phyloP scores from a whole-genome alignment of 305 asterid species.

The Fraxinus velutina region DNA sequence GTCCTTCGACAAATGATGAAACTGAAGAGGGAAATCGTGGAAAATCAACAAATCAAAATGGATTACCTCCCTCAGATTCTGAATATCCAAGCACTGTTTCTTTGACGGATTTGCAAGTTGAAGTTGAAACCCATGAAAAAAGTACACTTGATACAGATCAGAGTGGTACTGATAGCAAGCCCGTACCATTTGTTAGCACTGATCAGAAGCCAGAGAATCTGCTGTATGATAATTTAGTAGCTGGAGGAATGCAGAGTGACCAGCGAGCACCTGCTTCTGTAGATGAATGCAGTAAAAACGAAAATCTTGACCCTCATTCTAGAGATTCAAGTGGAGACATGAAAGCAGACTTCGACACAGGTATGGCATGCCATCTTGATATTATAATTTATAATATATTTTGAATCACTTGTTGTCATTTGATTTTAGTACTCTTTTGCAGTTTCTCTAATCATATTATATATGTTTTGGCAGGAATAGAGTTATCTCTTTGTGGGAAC shows the following conservation, averaged over 20 bases:
- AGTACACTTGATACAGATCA: constrained; percentile 23
- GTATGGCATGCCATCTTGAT: constrained; percentile 33
- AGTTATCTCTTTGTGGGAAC: constrained; percentile 69
- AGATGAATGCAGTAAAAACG: constrained; percentile 31
- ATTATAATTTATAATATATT: constrained; percentile 20
- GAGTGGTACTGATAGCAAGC: constrained; percentile 34
- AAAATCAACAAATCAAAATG: constrained; percentile 33
- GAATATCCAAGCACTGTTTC: constrained; percentile 17
- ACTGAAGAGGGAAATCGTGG: constrained; percentile 36
- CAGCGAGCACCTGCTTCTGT: constrained; percentile 37
- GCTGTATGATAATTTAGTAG: constrained; percentile 29
- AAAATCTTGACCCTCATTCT: constrained; percentile 30
- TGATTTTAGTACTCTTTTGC: constrained; percentile 17
- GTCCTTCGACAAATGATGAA: constrained; percentile 28
- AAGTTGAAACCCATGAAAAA: constrained; percentile 31
- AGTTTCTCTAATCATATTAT: not conserved
- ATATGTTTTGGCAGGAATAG: constrained; percentile 49
- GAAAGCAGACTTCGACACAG: constrained; percentile 33
- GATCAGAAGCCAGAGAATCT: constrained; percentile 33
- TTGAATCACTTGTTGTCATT: constrained; percentile 12
- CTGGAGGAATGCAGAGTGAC: constrained; percentile 21
- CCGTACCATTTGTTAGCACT: constrained; percentile 29
- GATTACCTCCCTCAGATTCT: constrained; percentile 1
- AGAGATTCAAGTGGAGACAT: constrained; percentile 29
- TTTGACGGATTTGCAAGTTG: constrained; percentile 36